These are phyloP conservation scores for Dendrobium nobile DNA, from an alignment of 106 monocot genomes.

Conservation along the genomic window DNA sequence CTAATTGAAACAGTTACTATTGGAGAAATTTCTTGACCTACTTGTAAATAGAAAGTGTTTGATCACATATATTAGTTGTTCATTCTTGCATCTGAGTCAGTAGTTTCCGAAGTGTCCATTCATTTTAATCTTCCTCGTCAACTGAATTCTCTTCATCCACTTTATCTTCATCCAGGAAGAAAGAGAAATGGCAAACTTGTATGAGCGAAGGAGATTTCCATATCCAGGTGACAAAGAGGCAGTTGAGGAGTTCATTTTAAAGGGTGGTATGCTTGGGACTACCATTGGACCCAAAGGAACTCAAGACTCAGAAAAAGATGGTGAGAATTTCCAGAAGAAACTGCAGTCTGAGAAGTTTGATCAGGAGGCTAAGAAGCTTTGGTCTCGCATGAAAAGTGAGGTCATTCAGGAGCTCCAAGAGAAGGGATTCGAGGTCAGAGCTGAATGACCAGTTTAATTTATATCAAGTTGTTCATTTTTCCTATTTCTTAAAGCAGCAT, in stretches of 20 bases:
- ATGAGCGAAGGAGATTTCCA: conserved; percentile 74
- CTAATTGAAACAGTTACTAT: too few species aligned
- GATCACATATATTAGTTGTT: too few species aligned
- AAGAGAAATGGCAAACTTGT: conserved; percentile 91
- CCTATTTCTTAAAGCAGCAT: too few species aligned
- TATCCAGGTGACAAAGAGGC: conserved; percentile 95
- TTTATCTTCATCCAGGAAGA: conserved; percentile 62
- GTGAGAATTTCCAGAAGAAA: conserved; percentile 79
- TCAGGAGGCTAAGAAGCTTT: conserved; percentile 92
- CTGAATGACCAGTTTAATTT: conserved; percentile 8
- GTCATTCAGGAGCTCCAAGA: conserved; percentile 89
- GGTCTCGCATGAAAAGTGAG: conserved; percentile 96
- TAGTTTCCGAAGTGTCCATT: too few species aligned
- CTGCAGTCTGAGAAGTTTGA: conserved; percentile 83
- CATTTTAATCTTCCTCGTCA: too few species aligned
- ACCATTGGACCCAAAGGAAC: conserved; percentile 83
- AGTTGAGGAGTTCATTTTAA: conserved; percentile 82
- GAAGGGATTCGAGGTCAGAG: conserved; percentile 81
- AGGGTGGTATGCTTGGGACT: conserved; percentile 76
- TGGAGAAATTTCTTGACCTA: too few species aligned
- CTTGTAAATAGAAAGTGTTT: too few species aligned
- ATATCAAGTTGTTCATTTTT: too few species aligned
- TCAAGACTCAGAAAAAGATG: conserved; percentile 53
- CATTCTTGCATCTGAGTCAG: too few species aligned
- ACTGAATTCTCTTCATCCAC: too few species aligned